Evolutionary conservation across 2,329 filamentous ascomycete genomes (phyloP).

Genomic region (Xylogone sp.): DNA sequence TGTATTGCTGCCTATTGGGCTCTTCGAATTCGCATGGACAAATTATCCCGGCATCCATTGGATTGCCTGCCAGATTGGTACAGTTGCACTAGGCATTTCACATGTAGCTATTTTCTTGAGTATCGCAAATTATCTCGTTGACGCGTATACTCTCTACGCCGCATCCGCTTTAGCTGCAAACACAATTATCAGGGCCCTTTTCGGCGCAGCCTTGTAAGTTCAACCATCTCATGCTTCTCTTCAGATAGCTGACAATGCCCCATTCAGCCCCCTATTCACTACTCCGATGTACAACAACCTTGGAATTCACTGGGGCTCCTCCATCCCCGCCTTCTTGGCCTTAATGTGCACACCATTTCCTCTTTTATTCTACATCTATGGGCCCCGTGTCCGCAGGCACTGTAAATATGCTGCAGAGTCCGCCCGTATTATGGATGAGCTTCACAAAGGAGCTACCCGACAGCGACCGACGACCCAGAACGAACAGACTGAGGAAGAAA

Average conservation of each 20-base stretch:
- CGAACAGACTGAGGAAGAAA: too few species aligned
- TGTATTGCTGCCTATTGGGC: slow-evolving; percentile 55
- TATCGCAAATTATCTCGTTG: slow-evolving; percentile 64
- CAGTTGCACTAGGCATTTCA: slow-evolving; percentile 35
- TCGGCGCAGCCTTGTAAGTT: slow-evolving; percentile 66
- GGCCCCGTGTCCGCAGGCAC: too few species aligned
- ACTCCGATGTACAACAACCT: slow-evolving; percentile 44
- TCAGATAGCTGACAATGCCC: too few species aligned
- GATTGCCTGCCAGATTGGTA: slow-evolving; percentile 43
- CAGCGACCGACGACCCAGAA: too few species aligned
- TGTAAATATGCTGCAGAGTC: too few species aligned
- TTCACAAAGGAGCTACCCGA: too few species aligned
- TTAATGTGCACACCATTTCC: slow-evolving; percentile 69
- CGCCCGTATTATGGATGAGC: too few species aligned
- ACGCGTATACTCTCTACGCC: slow-evolving; percentile 68
- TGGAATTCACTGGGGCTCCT: slow-evolving; percentile 72
- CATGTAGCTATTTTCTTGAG: slow-evolving; percentile 61
- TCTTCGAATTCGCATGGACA: slow-evolving; percentile 60
- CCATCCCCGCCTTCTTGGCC: slow-evolving; percentile 69
- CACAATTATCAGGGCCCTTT: slow-evolving; percentile 65
- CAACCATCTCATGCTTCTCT: too few species aligned
- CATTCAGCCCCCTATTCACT: slow-evolving; percentile 71
- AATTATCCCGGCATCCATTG: slow-evolving; percentile 52
- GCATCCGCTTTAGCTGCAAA: slow-evolving; percentile 72
- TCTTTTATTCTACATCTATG: slow-evolving; percentile 75